A percentile compares a stretch with the other conserved stretches of the same genome.
These are phyloP conservation scores for Parascedosporium putredinis DNA, from an alignment of 2,329 filamentous ascomycete species.

Conservation along the genomic window DNA sequence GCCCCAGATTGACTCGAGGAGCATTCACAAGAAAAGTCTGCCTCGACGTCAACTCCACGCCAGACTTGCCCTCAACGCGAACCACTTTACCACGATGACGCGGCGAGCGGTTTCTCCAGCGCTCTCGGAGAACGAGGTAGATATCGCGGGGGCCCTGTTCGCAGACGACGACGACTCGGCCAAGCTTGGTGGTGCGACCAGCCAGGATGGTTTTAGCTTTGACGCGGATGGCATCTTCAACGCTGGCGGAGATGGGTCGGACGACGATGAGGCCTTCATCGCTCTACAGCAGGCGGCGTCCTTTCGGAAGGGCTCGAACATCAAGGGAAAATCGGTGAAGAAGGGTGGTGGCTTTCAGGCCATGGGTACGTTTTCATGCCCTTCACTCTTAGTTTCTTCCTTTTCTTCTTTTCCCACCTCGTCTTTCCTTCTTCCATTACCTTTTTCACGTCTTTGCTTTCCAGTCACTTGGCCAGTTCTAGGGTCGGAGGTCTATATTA, in stretches of 20 bases:
- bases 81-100: constrained; percentile 46
- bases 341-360: constrained; percentile 95
- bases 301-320: constrained; percentile 72
- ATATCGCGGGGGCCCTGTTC: constrained; percentile 74
- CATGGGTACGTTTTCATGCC: constrained; percentile 51
- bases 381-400: too few relatives aligned
- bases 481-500: too few relatives aligned
- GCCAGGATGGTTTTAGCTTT: constrained; percentile 34
- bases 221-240: constrained; percentile 54
- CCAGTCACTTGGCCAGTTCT: too few relatives aligned
- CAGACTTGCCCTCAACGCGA: not conserved
- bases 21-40: not conserved
- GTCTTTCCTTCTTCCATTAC: not conserved
- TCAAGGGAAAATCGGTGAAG: constrained; percentile 79
- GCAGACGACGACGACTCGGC: constrained; percentile 39
- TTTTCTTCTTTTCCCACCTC: not conserved
- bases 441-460: too few relatives aligned
- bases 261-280: constrained; percentile 76
- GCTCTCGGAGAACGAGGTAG: constrained; percentile 79
- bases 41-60: not conserved
- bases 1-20: too few relatives aligned
- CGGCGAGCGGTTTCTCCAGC: constrained; percentile 69
- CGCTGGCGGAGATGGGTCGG: constrained; percentile 28
- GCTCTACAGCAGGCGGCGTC: constrained; percentile 76
- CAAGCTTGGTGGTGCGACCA: constrained; percentile 22